Base-by-base conservation (phyloP, 73 alveolate genomes). In the Tetrahymena thermophila region DNA sequence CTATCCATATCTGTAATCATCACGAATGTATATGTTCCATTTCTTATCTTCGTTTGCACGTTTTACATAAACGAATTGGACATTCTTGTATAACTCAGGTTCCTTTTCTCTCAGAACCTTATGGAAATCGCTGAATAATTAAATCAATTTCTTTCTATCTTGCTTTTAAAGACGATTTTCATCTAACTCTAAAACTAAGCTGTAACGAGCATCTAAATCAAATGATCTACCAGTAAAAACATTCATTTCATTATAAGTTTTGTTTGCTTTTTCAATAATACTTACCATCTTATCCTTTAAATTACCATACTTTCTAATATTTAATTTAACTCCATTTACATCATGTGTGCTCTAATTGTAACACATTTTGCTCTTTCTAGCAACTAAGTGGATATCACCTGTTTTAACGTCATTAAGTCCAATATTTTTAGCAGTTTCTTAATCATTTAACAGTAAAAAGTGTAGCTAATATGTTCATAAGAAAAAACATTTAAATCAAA, bases 1-100 rank as follows among this genome's bases (percentile, higher is more conserved):
- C 85, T 84, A 44, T n/a, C 85, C 96, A 85, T 94, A 94, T 94
- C 83, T 84, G 25, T 94, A 31, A 84, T 94, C 96, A 94, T 94
- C 94, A 31, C 96, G 93, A 35, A 94, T 42, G 42, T 83, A 94
- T 25, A 94, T 94, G 37, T 94, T 94, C 42, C 83, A 43, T 31
- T 94, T 50, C 83, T 85, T 84, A 84, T 31, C 93, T 40, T 94
- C 93, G 0, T 94, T 84, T 28, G 95, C 43, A 44, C 93, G 93
- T 43, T 94, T 94, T 15, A 94, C 85, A 34, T 94, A 94, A 13
- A 94, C 85, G 21, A 94, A 94, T 35, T 94, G 93, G 9, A 85
- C 85, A 43, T 94, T 94, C 13, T 71, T 19, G 10, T 83, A 34
- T 35, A 94, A 16, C 35, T 84, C 96, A 13, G 94, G 95, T 35